Base-by-base conservation (phyloP, 169 alveolate genomes). In the Plasmodium berghei region DNA sequence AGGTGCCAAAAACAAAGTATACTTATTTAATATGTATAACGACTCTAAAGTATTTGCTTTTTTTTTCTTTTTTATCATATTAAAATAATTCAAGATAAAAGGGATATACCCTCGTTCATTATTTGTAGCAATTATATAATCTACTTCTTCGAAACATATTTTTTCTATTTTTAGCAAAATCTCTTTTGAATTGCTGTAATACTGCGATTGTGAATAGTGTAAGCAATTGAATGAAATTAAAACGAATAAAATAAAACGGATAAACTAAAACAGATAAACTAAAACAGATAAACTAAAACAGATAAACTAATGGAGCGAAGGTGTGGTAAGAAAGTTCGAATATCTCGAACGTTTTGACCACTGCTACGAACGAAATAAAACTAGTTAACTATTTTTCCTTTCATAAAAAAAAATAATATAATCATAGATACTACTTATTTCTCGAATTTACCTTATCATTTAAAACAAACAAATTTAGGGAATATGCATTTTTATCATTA, bases 61-160 rank as follows among this genome's bases (percentile, higher is more conserved):
- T 16, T 48, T 80, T 20, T 80, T 80, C 46, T 80, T 80, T 48
- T 80, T 67, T 28, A 80, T 83, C 40, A 83, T 56, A 55, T 67
- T 80, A 59, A 80, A 80, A 59, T 80, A 80, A 16, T 80, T 80
- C 16, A 80, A 46, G 26, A 80, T 80, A 22, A 66, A 71, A 3
- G 90, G 90, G 9, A 80, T 80, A 14, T 61, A 66, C 14, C 80
- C 83, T 16, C 75, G 40, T 46, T 80, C 90, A 54, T 80, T 80
- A 59, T 80, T 80, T 0, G 90, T 80, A n/a, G 90, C 67, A n/a
- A 80, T 71, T 22, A 80, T 62, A n/a, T 80, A 80, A 58, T 80
- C 90, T 14, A 80, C 90, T 80, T 80, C 73, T 40, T 80, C 64
- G 26, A 26, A 80, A 61, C 22, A 80, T 16, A 58, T 58, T 34